Base-by-base conservation (phyloP, 2,329 filamentous ascomycete genomes). In the Claviceps arundinis region DNA sequence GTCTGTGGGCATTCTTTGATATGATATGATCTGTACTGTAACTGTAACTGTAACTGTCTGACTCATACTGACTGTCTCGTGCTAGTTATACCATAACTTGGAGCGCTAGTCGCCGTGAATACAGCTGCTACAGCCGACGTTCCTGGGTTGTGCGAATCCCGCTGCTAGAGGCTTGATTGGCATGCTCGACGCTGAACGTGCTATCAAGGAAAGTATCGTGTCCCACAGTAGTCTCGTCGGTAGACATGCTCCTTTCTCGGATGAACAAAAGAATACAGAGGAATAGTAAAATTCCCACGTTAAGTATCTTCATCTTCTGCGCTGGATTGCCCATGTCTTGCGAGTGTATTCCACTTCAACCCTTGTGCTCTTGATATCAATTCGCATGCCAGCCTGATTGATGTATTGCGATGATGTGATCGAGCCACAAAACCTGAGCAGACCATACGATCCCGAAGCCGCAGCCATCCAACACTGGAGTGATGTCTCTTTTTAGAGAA, bases 31-130 rank as follows among this genome's bases (percentile, higher is more conserved):
- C 54, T 55, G 55, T 41, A 63, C 62, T 63, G 58, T 44, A 44
- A 13, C 41, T 43, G 41, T 61, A 60, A 45, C 45, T 47, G 57
- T 65, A 66, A 69, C 58, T 64, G 56, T 56, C 57, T 61, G 60
- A 55, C 57, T 57, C 52, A 53, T 47, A 52, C 51, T 65, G 62
- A 63, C 63, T 67, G 64, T 65, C 59, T 67, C 68, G 69, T 69
- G 69, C 82, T 86, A 85, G 79, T 77, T 80, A 79, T 77, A 77
- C 79, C 78, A 76, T 80, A 72, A 72, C 72, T 70, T 74, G 69
- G 73, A 74, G 75, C 74, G 75, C 76, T 78, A 78, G 72, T 72
- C 74, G 75, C 76, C 74, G 70, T 71, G 67, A 72, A 68, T 70
- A 70, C 70, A 53, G 56, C 55, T 72, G 73, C 70, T 77, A 76